A percentile compares a stretch with the other conserved stretches of the same genome.
phyloP scores from a whole-genome alignment of 352 stramenopile species.

The Hyaloperonospora arabidopsidis region DNA sequence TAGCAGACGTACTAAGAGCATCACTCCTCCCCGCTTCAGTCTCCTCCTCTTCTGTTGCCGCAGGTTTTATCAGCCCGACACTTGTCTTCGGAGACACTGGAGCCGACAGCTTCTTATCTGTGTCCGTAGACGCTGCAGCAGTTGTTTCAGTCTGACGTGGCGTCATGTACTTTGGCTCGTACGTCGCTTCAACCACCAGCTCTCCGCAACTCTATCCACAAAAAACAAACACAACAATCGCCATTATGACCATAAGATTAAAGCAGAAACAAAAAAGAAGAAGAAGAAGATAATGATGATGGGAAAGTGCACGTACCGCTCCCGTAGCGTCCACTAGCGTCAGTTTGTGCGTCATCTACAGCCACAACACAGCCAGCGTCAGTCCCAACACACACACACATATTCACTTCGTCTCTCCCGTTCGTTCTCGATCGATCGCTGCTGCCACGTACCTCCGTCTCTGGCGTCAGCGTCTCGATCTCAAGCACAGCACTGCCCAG shows the following conservation, averaged over 20 bases:
- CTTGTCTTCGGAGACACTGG: constrained; percentile 1
- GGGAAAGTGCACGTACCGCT: constrained; percentile 1
- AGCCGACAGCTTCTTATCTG: constrained; percentile 5
- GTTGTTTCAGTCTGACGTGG: constrained; percentile 9
- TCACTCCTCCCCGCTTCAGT: not conserved
- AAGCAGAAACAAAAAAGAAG: no score
- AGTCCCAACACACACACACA: constrained; percentile 2
- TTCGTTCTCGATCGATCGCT: no score
- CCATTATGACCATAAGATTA: no score
- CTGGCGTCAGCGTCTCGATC: constrained; percentile 28
- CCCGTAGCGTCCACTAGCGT: constrained; percentile 16
- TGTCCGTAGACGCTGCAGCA: constrained; percentile 1
- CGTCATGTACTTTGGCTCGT: constrained; percentile 38
- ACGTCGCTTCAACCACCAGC: constrained; percentile 33
- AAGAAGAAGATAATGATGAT: no score
- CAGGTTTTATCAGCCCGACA: not conserved
- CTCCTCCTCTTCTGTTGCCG: constrained; percentile 9
- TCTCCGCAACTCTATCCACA: constrained; percentile 25
- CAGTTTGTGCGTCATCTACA: constrained; percentile 31
- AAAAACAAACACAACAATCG: no score
- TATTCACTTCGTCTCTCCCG: no score
- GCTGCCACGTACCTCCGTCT: constrained; percentile 4
- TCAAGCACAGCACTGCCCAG: constrained; percentile 34
- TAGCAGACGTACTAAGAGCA: not conserved
- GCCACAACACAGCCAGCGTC: constrained; percentile 2